These are phyloP conservation scores for Chrysoporthe cubensis DNA, from an alignment of 2,329 filamentous ascomycete species.

Conservation along the genomic window DNA sequence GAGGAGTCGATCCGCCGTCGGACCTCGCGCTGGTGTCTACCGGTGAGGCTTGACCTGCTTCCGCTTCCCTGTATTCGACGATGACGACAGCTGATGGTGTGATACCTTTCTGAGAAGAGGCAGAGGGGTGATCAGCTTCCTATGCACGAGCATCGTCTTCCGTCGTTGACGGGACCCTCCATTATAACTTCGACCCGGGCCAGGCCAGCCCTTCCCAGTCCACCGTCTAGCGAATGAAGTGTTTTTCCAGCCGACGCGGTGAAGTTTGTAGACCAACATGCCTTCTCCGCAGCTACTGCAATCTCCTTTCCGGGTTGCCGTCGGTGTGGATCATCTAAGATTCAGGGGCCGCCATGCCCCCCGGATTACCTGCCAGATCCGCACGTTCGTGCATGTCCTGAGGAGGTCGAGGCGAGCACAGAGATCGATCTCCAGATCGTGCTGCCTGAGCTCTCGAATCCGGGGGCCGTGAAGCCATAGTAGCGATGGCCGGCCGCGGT, in stretches of 20 bases:
- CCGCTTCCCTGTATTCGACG: neutral
- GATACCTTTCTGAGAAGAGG: neutral
- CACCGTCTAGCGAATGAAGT: constrained; percentile 4
- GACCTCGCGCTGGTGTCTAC: neutral
- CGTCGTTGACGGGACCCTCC: neutral
- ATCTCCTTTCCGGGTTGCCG: constrained; percentile 19
- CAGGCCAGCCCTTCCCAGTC: constrained; percentile 3
- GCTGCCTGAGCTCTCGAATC: neutral
- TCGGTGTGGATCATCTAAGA: constrained; percentile 18
- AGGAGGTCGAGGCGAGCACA: neutral
- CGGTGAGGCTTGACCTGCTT: neutral
- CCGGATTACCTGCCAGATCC: neutral
- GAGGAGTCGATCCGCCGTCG: neutral
- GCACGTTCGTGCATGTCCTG: neutral
- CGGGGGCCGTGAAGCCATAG: neutral
- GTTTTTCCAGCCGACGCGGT: constrained; percentile 17
- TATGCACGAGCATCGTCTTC: neutral
- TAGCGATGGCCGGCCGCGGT: neutral
- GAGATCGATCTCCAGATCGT: neutral
- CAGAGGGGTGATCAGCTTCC: neutral
- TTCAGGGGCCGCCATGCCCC: constrained; percentile 7
- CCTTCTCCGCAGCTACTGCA: constrained; percentile 14
- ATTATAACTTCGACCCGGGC: constrained; percentile 1
- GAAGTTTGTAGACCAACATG: constrained; percentile 8
- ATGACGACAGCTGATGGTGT: neutral